These are phyloP conservation scores for Calonectria henricotiae DNA, from an alignment of 2,329 filamentous ascomycete genomes.

Conservation along the genomic window DNA sequence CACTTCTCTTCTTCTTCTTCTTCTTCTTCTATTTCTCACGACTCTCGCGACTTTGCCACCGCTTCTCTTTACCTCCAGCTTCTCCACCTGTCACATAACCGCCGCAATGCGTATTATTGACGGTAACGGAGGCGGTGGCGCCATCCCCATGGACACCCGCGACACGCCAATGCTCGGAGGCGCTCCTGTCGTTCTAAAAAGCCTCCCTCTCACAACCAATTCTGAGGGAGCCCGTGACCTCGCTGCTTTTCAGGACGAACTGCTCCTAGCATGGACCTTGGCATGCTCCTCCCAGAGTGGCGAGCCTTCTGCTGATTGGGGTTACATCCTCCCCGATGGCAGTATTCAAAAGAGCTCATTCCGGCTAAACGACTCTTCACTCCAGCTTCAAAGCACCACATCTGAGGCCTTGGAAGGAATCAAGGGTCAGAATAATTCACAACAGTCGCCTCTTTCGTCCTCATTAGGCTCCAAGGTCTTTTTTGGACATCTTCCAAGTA, in stretches of 20 bases:
- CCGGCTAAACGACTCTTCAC: conserved; percentile 34
- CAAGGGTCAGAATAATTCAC: conserved; percentile 29
- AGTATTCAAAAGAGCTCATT: conserved; percentile 38
- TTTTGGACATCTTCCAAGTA: conserved; percentile 32
- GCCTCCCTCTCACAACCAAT: conserved; percentile 30
- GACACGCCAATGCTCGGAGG: conserved; percentile 3
- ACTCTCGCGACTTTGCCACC: conserved; percentile 20
- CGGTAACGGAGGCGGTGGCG: conserved; percentile 42
- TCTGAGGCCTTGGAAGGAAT: conserved; percentile 38
- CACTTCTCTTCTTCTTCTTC: background rate
- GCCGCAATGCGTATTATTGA: conserved; percentile 48
- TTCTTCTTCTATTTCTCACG: conserved; percentile 21
- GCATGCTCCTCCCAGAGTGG: conserved; percentile 33
- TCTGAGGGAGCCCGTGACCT: conserved; percentile 26
- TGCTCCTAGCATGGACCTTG: conserved; percentile 39
- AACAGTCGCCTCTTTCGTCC: conserved; percentile 11
- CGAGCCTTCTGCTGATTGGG: conserved; percentile 35
- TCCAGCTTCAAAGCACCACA: conserved; percentile 37
- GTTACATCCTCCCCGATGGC: conserved; percentile 40
- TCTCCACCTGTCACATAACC: conserved; percentile 19
- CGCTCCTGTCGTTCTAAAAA: conserved; percentile 32
- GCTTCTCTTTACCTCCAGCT: conserved; percentile 12
- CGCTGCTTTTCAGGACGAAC: conserved; percentile 36
- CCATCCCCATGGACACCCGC: conserved; percentile 34
- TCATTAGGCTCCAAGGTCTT: conserved; percentile 36